These are phyloP conservation scores for Leishmania lainsoni DNA, from an alignment of 208 protist genomes.

Conservation along the genomic window DNA sequence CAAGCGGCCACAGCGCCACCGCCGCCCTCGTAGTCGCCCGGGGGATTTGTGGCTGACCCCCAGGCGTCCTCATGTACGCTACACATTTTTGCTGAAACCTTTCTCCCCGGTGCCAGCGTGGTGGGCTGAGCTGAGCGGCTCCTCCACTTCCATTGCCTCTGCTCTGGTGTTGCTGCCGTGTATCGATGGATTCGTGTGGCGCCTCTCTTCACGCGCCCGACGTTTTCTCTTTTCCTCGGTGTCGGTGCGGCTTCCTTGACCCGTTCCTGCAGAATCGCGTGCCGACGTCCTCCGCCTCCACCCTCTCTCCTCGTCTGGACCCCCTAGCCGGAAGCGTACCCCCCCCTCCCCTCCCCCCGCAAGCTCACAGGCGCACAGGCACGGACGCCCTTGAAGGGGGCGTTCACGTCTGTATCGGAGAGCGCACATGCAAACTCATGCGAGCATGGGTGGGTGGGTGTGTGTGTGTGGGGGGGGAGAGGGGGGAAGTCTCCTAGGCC, in stretches of 20 bases:
- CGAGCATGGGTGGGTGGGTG: not conserved
- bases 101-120: not conserved
- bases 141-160: not conserved
- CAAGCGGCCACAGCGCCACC: not conserved
- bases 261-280: not conserved
- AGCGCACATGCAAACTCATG: not conserved
- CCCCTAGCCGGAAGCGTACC: not conserved
- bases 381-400: not conserved
- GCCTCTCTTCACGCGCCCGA: no score
- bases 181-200: not conserved
- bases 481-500: not conserved
- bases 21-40: not conserved
- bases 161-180: not conserved
- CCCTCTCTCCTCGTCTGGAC: not conserved
- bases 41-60: not conserved
- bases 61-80: not conserved
- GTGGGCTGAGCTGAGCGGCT: not conserved
- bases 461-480: not conserved
- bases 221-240: not conserved
- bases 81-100: not conserved
- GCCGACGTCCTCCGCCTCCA: not conserved
- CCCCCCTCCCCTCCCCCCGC: not conserved
- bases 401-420: not conserved
- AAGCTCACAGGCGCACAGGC: no score
- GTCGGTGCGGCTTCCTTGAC: not conserved